phyloP scores from a whole-genome alignment of 495 filamentous ascomycete species.

The Glutinoglossum americanum region DNA sequence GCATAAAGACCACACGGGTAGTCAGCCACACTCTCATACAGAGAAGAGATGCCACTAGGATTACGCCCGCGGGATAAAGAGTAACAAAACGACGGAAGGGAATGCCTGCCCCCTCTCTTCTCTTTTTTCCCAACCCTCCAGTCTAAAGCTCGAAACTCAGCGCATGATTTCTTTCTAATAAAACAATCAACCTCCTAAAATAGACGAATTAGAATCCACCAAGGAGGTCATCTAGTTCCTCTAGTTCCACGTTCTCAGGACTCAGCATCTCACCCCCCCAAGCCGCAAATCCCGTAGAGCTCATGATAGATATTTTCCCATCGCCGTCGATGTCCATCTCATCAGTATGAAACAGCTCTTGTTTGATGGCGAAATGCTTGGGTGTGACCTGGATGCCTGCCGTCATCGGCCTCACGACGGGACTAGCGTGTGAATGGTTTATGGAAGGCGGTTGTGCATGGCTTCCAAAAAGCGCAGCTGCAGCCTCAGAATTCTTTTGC shows the following conservation, averaged over 20 bases:
- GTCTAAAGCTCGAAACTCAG: background rate
- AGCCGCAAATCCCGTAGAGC: background rate
- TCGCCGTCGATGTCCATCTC: background rate
- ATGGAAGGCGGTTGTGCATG: constrained; percentile 1
- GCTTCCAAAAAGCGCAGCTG: constrained; percentile 20
- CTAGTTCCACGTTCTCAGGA: constrained; percentile 74
- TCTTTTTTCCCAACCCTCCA: background rate
- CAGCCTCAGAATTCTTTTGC: constrained; percentile 17
- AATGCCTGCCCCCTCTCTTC: background rate
- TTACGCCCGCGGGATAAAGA: background rate
- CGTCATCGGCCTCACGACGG: background rate
- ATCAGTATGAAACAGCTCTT: constrained; percentile 3
- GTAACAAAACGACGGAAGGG: background rate
- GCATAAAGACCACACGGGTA: background rate
- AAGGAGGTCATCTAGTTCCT: constrained; percentile 83
- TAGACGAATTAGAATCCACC: constrained; percentile 32
- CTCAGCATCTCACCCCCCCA: constrained; percentile 39
- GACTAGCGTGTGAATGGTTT: background rate
- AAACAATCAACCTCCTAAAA: background rate
- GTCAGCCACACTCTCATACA: background rate
- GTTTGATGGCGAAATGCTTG: constrained; percentile 5
- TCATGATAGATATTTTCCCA: background rate
- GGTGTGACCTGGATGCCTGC: background rate
- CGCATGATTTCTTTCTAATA: background rate
- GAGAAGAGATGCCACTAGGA: background rate